These are phyloP conservation scores for Ustilago nuda DNA, from an alignment of 1,284 basidiomycete species.

Conservation along the genomic window DNA sequence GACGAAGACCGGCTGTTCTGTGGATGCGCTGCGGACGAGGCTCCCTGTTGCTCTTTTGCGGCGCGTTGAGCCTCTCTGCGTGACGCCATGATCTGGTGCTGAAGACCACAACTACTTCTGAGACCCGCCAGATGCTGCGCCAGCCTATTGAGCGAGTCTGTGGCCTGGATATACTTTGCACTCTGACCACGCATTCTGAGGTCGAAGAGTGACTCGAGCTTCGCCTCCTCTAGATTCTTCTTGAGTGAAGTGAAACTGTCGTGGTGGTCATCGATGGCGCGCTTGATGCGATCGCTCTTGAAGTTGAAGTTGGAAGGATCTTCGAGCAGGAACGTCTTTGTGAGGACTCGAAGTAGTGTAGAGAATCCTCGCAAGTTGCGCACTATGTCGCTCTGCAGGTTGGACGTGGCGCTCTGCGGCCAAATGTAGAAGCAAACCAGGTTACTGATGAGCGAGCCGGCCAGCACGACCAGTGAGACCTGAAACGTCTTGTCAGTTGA, in stretches of 20 bases:
- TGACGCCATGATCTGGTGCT: conserved; percentile 60
- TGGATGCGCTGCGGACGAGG: neutral
- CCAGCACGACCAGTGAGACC: conserved; percentile 77
- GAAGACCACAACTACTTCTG: conserved; percentile 61
- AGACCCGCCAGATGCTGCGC: conserved; percentile 64
- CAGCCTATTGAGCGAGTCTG: conserved; percentile 60
- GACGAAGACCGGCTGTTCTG: neutral
- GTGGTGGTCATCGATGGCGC: conserved; percentile 64
- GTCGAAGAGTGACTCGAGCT: conserved; percentile 60
- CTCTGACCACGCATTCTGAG: conserved; percentile 56
- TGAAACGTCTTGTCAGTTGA: conserved; percentile 67
- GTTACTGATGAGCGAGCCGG: conserved; percentile 83
- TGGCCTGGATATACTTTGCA: conserved; percentile 52
- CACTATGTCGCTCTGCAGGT: conserved; percentile 75
- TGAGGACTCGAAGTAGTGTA: conserved; percentile 59
- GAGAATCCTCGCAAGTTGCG: conserved; percentile 61
- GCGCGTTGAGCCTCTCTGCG: conserved; percentile 32
- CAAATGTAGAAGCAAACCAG: conserved; percentile 84
- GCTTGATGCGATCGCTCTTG: conserved; percentile 58
- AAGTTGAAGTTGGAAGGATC: conserved; percentile 61
- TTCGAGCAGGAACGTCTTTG: conserved; percentile 65
- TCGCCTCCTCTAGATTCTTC: conserved; percentile 63
- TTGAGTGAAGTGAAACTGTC: conserved; percentile 63
- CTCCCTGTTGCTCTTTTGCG: conserved; percentile 11
- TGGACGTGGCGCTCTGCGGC: conserved; percentile 84